Base-by-base conservation (phyloP, 805 yeast genomes). In the Maudiozyma bulderi region DNA sequence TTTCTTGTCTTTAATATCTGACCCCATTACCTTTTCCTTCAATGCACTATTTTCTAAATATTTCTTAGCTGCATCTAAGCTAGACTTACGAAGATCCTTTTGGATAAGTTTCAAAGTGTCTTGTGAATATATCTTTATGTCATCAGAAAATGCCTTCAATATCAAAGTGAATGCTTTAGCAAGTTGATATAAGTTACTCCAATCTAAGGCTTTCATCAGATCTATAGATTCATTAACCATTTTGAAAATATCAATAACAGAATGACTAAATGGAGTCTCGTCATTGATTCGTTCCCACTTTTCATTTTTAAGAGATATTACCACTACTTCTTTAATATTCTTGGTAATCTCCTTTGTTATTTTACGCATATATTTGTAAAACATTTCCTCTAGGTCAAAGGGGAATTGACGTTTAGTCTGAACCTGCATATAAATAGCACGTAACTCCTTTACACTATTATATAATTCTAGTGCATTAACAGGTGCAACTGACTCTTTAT, bases 191-290 rank as follows among this genome's bases (percentile, higher is more conserved):
- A 73, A 75, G 59, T 85, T 73, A 13, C 68, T 65, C 96, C 96
- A 90, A 1, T 75, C 69, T 41, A 86, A 73, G 3, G 72, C 73
- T 13, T 72, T 72, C 43, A 90, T 68, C n/a, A 86, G 71, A 5
- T 70, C 66, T 20, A 86, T 60, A 10, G 79, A 74, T 47, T 80
- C 80, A 50, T 75, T 75, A 35, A 85, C 73, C 61, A 85, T 71
- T 8, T 78, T 73, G 62, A 84, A 83, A 11, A 84, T 73, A 60
- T 86, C 93, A 26, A 76, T 60, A 1, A 84, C 85, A 0, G 91
- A 84, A 2, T 78, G 69, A 52, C 87, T 80, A 57, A 73, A 72
- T 0, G 58, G 58, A 6, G 69, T 68, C 1, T 65, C 68, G 42
- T 72, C 69, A 52, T 78, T 78, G 14, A 80, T 57, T 0, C 82